Conservation (phyloP, 148 eudicot species). For the Bassia scoparia region DNA sequence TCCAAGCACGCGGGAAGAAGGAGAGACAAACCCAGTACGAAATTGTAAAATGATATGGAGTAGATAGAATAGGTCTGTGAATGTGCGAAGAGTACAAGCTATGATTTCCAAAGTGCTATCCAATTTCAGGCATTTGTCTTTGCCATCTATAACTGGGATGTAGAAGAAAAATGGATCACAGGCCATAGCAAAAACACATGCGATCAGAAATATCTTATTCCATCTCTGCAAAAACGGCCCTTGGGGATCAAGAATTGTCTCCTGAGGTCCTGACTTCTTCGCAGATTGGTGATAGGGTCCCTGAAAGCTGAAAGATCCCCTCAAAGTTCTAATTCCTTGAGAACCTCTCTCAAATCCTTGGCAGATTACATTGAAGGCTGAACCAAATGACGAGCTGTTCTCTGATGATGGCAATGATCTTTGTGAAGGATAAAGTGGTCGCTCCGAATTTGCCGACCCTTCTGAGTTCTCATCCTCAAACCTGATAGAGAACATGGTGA, state of each 20-base stretch:
- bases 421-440: slow-evolving; percentile 21
- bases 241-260: slow-evolving; percentile 52
- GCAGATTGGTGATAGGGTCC: slow-evolving; percentile 24
- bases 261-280: slow-evolving; percentile 24
- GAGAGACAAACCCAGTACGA: slow-evolving; percentile 63
- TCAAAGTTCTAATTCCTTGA: slow-evolving; percentile 31
- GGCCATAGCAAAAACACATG: slow-evolving; percentile 59
- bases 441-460: slow-evolving; percentile 28
- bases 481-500: slow-evolving; percentile 17
- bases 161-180: slow-evolving; percentile 69
- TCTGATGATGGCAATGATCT: slow-evolving; percentile 5
- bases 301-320: slow-evolving; percentile 27
- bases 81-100: slow-evolving; percentile 56
- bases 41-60: slow-evolving; percentile 59
- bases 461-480: slow-evolving; percentile 28
- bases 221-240: slow-evolving; percentile 60
- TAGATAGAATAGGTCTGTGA: slow-evolving; percentile 57
- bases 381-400: slow-evolving; percentile 13
- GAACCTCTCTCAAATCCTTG: slow-evolving; percentile 34
- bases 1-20: slow-evolving; percentile 63
- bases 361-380: slow-evolving; percentile 27
- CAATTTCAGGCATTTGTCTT: slow-evolving; percentile 42
- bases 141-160: slow-evolving; percentile 45
- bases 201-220: slow-evolving; percentile 56
- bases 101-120: slow-evolving; percentile 39